Conservation (phyloP, 1,139 yeast species). For the Protomyces macrosporus region DNA sequence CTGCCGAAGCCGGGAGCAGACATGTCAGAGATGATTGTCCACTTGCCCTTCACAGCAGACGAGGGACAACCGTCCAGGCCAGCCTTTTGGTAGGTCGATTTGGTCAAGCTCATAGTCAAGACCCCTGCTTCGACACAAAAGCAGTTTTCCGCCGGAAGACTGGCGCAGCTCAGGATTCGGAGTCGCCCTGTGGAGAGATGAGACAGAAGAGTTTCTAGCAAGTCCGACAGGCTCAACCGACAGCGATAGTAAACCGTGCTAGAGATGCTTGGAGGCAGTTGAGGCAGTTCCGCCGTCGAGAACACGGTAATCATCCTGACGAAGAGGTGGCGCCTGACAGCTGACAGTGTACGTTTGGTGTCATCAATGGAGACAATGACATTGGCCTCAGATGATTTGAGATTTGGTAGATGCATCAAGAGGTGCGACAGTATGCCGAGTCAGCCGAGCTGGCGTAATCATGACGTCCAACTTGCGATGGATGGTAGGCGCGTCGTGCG, state of each 20-base stretch:
- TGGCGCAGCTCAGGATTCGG: not conserved
- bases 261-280: not conserved
- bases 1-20: constrained; percentile 3
- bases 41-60: not conserved
- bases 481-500: too few species aligned
- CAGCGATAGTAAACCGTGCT: not conserved
- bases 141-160: constrained; percentile 1
- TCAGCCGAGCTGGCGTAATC: too few species aligned
- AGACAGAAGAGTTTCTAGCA: not conserved
- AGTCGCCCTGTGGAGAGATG: not conserved
- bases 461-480: too few species aligned
- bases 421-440: not conserved
- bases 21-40: constrained; percentile 3
- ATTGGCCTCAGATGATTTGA: not conserved
- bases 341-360: not conserved
- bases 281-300: not conserved
- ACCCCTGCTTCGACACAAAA: constrained; percentile 7
- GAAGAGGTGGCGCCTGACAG: constrained; percentile 8
- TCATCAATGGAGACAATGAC: not conserved
- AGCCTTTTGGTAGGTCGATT: constrained; percentile 17
- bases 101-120: constrained; percentile 8
- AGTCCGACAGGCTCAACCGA: not conserved
- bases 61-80: constrained; percentile 20
- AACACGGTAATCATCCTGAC: constrained; percentile 1
- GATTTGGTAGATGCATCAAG: constrained; percentile 5